Conservation (phyloP, 2,329 filamentous ascomycete species). For the Zymoseptoria passerinii region DNA sequence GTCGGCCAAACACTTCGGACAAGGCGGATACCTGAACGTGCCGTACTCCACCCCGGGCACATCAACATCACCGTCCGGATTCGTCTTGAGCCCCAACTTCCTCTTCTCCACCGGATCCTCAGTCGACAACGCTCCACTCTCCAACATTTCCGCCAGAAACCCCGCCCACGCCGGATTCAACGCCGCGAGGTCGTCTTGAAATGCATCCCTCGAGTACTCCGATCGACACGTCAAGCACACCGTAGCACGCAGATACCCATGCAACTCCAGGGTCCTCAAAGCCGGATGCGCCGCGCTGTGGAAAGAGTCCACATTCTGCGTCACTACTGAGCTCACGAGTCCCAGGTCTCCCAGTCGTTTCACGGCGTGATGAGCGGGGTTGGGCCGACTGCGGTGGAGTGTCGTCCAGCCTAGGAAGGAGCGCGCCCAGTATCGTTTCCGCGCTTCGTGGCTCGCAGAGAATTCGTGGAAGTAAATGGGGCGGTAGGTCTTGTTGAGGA, state of each 20-base stretch:
- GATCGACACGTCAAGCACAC: slow-evolving; percentile 72
- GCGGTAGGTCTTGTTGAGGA: slow-evolving; percentile 78
- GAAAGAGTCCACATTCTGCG: slow-evolving; percentile 96
- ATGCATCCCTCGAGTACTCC: slow-evolving; percentile 61
- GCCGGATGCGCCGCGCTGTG: slow-evolving; percentile 68
- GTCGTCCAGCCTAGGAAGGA: slow-evolving; percentile 90
- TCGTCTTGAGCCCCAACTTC: slow-evolving; percentile 65
- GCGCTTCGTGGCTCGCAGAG: slow-evolving; percentile 65
- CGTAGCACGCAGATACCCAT: slow-evolving; percentile 77
- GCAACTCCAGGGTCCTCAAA: slow-evolving; percentile 72
- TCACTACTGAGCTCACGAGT: slow-evolving; percentile 68
- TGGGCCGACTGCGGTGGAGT: slow-evolving; percentile 69
- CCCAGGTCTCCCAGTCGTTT: slow-evolving; percentile 63
- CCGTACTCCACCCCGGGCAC: slow-evolving; percentile 78
- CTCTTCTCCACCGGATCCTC: slow-evolving; percentile 65
- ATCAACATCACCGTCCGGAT: slow-evolving; percentile 92
- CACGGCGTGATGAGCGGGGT: slow-evolving; percentile 70
- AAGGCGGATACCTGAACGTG: slow-evolving; percentile 85
- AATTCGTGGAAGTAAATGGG: slow-evolving; percentile 95
- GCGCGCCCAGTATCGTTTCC: slow-evolving; percentile 92
- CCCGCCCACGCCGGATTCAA: slow-evolving; percentile 82
- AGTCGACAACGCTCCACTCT: slow-evolving; percentile 65
- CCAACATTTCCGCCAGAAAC: slow-evolving; percentile 64
- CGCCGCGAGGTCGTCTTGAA: slow-evolving; percentile 65
- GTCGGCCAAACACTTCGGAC: slow-evolving; percentile 64